Evolutionary conservation across 2,329 filamentous ascomycete species (phyloP), one percentile per base, ranked within the genome.

Genomic region (Lecanicillium sp.): DNA sequence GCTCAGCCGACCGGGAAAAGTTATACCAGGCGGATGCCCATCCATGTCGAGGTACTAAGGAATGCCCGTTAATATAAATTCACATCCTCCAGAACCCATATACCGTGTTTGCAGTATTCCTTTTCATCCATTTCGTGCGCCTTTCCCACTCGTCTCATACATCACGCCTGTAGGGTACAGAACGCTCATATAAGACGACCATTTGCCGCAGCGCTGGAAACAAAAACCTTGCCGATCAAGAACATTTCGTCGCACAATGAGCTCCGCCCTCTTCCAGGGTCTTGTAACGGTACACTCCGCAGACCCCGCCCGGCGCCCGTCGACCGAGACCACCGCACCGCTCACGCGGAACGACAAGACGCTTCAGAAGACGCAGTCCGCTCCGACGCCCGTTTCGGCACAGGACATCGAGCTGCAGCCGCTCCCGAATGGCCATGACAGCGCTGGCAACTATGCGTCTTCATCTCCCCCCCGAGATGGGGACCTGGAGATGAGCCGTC

Each of bases 401-500:
- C n/a, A 38, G 23, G 39, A 32, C 6, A 32, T 38, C 17, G 46
- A 43, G 30, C 46, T 48, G 14, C 21, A 14, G 23, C 9, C 46
- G 1, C 19, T 48, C 9, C 39, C 38, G 5, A 17, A 3, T 4
- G n/a, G 23, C 5, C n/a, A 24, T 12, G 10, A 14, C 9, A 14
- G 2, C 21, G 9, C 23, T 12, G 8, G 8, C 9, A n/a, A 5
- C 11, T 21, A 26, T 6, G 6, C 17, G 4, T 4, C 20, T 9
- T 14, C 37, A 1, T 2, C 36, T 8, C n/a, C 37, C 9, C 26
- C 15, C 5, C 24, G 50, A 35, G 53, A 56, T 3, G 57, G 52
- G 10, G 63, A 72, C 50, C 59, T 80, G 2, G 80, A 83, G 56
- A 73, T 71, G 59, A 83, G 77, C 57, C 64, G 73, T 12, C 74